Percentiles rank a stretch among this genome's conserved stretches.
Evolutionary conservation across 305 asterid genomes (phyloP).

Genomic region (Rubia occidens): DNA sequence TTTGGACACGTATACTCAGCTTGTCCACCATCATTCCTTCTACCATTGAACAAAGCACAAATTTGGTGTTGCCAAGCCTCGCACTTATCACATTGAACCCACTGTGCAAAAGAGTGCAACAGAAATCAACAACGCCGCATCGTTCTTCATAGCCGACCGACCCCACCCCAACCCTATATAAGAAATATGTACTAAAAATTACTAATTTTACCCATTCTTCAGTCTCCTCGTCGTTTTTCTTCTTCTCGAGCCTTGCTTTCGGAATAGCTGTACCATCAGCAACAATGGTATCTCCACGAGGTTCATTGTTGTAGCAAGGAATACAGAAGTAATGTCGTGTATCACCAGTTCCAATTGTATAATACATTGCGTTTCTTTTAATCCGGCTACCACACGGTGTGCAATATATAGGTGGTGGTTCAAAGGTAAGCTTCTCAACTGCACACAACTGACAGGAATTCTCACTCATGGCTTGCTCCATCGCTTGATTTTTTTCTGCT

Average conservation of each 20-base stretch:
- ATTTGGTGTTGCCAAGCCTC: slow-evolving; percentile 99
- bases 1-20: slow-evolving; percentile 99
- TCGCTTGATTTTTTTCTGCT: slow-evolving; percentile 85
- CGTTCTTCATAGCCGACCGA: not conserved
- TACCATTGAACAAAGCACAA: slow-evolving; percentile 91
- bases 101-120: slow-evolving; percentile 37
- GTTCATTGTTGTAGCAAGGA: slow-evolving; percentile 75
- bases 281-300: slow-evolving; percentile 76
- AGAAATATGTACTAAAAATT: not conserved
- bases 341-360: slow-evolving; percentile 78
- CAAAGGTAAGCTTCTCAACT: slow-evolving; percentile 42
- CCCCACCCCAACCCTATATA: not conserved
- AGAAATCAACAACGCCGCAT: slow-evolving; percentile 20
- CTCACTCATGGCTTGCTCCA: slow-evolving; percentile 89
- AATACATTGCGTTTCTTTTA: slow-evolving; percentile 89
- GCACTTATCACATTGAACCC: slow-evolving; percentile 99
- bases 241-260: slow-evolving; percentile 78
- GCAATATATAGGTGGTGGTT: slow-evolving; percentile 28
- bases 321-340: slow-evolving; percentile 90
- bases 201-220: slow-evolving; percentile 81
- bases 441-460: slow-evolving; percentile 98
- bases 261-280: slow-evolving; percentile 62
- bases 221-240: slow-evolving; percentile 88
- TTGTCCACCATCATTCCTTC: slow-evolving; percentile 94
- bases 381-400: slow-evolving; percentile 89